Percentiles rank a stretch among this genome's conserved stretches.
Evolutionary conservation across 345 rosid genomes (phyloP).

Genomic region (Hypericum perforatum): DNA sequence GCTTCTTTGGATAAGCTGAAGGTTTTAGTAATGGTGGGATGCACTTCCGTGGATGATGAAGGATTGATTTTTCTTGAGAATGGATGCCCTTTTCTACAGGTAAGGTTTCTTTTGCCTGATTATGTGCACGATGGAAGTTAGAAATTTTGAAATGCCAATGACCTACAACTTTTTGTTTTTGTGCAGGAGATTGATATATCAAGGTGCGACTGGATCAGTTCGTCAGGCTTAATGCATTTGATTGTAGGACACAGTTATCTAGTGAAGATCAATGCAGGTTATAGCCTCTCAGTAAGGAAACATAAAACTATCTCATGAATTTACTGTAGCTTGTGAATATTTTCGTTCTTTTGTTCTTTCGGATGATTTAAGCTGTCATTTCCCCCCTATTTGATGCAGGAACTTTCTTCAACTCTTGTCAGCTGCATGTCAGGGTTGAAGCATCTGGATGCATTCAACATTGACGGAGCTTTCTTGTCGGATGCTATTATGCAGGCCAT

Average conservation of each 20-base stretch:
- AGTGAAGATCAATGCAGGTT: slow-evolving; percentile 46
- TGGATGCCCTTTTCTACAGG: slow-evolving; percentile 66
- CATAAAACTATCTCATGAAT: neutral
- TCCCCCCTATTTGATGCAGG: slow-evolving; percentile 30
- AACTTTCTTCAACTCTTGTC: slow-evolving; percentile 34
- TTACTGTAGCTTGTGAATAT: neutral
- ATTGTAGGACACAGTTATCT: slow-evolving; percentile 52
- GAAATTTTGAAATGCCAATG: neutral
- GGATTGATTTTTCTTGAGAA: slow-evolving; percentile 49
- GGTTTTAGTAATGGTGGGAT: slow-evolving; percentile 45
- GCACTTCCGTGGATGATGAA: slow-evolving; percentile 52
- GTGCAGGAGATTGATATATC: slow-evolving; percentile 60
- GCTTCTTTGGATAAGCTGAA: slow-evolving; percentile 56
- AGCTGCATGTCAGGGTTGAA: slow-evolving; percentile 39
- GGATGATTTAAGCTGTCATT: slow-evolving; percentile 5
- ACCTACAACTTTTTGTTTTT: neutral
- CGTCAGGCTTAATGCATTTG: slow-evolving; percentile 39
- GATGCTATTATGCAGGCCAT: slow-evolving; percentile 36
- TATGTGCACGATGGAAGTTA: neutral
- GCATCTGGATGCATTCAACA: slow-evolving; percentile 39
- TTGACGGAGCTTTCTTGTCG: slow-evolving; percentile 59
- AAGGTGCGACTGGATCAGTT: slow-evolving; percentile 61
- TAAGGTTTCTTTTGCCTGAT: slow-evolving; percentile 14
- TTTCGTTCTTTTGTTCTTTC: neutral
- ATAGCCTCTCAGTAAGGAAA: slow-evolving; percentile 57